phyloP scores from a whole-genome alignment of 129 eudicot species.

The Saussurea involucrata region DNA sequence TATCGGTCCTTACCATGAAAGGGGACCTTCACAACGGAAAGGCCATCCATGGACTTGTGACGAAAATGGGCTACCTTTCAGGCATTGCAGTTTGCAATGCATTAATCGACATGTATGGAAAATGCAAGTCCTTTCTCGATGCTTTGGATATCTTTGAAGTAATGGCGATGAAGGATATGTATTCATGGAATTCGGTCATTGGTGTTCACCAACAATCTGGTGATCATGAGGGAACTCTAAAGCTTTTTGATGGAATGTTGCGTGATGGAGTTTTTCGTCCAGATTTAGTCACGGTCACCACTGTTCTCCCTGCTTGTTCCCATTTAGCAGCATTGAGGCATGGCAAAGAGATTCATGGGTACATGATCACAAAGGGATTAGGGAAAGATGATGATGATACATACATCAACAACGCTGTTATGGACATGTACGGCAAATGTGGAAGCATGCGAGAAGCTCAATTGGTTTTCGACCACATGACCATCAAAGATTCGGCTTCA shows the following conservation, averaged over 20 bases:
- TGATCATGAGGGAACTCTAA: conserved; percentile 56
- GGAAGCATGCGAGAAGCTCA: conserved; percentile 67
- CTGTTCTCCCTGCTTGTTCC: conserved; percentile 73
- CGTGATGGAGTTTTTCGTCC: conserved; percentile 42
- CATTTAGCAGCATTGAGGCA: conserved; percentile 62
- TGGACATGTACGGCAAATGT: conserved; percentile 87
- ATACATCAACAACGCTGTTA: conserved; percentile 50
- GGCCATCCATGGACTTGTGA: conserved; percentile 54
- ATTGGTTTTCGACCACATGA: conserved; percentile 51
- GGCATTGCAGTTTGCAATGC: conserved; percentile 58
- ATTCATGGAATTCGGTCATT: conserved; percentile 72
- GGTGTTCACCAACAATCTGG: conserved; percentile 66
- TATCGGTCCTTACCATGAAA: conserved; percentile 44
- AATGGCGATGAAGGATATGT: conserved; percentile 55
- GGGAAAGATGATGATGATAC: conserved; percentile 24
- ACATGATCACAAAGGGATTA: conserved; percentile 54
- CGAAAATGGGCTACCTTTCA: conserved; percentile 55
- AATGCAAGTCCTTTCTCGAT: conserved; percentile 45
- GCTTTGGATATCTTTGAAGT: conserved; percentile 38
- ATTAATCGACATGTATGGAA: conserved; percentile 76
- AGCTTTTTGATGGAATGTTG: conserved; percentile 52
- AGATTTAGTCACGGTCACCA: conserved; percentile 74
- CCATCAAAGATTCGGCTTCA: conserved; percentile 62
- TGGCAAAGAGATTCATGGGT: conserved; percentile 74
- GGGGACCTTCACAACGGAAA: conserved; percentile 55